phyloP scores from a whole-genome alignment of 2,329 filamentous ascomycete species.

The Fusarium decemcellulare region DNA sequence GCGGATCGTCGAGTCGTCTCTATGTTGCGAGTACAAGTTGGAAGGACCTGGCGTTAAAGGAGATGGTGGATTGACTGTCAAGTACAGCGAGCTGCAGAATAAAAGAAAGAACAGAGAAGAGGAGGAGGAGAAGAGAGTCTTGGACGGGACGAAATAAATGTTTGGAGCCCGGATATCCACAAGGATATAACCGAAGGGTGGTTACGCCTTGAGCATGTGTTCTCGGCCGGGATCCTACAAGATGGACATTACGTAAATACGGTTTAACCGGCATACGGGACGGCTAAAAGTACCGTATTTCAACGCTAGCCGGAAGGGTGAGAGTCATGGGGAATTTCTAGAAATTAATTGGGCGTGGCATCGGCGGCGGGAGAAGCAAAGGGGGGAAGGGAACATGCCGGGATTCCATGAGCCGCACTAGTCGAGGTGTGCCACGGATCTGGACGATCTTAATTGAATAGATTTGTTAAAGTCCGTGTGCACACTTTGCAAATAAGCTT shows the following conservation, averaged over 20 bases:
- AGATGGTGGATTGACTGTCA: background rate
- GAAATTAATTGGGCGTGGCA: background rate
- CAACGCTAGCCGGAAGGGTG: conserved; percentile 4
- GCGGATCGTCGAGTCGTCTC: background rate
- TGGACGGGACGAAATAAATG: background rate
- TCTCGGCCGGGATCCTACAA: conserved; percentile 1
- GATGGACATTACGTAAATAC: conserved; percentile 4
- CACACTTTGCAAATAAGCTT: background rate
- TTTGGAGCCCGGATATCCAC: background rate
- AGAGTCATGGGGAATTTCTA: background rate
- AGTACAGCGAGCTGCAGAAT: background rate
- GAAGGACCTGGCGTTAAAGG: background rate
- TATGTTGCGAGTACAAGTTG: background rate
- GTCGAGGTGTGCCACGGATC: background rate
- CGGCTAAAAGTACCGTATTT: background rate
- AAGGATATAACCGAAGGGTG: background rate
- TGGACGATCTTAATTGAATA: background rate
- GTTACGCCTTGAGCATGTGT: background rate
- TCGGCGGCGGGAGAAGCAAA: background rate
- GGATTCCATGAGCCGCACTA: conserved; percentile 6
- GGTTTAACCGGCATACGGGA: background rate
- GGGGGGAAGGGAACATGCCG: background rate
- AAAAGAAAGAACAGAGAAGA: background rate
- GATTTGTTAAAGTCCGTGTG: background rate
- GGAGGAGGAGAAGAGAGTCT: background rate